Evolutionary conservation across 2,329 filamentous ascomycete genomes (phyloP).

Genomic region (Aspergillus persii): DNA sequence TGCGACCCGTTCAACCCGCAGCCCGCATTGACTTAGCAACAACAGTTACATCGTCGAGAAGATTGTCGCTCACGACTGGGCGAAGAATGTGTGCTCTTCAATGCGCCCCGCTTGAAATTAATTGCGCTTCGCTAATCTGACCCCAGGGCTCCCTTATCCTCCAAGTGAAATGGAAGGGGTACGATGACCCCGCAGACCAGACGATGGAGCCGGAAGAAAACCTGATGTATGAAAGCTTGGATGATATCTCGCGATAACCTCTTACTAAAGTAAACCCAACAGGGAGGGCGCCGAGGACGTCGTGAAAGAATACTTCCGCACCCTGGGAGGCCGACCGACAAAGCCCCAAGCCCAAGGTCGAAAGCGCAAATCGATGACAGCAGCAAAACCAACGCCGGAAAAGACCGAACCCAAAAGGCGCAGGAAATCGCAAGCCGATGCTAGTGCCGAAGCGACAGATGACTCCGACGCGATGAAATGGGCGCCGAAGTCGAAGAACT

Average conservation of each 20-base stretch:
- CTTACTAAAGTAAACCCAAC: slow-evolving; percentile 16
- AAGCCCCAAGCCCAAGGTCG: slow-evolving; percentile 20
- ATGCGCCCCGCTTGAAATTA: background rate
- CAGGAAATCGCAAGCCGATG: slow-evolving; percentile 24
- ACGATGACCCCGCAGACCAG: slow-evolving; percentile 41
- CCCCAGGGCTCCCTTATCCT: slow-evolving; percentile 38
- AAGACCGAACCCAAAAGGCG: slow-evolving; percentile 27
- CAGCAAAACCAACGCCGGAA: slow-evolving; percentile 25
- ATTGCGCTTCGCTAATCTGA: slow-evolving; percentile 18
- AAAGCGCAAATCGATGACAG: slow-evolving; percentile 36
- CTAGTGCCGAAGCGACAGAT: slow-evolving; percentile 12
- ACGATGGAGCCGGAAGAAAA: slow-evolving; percentile 49
- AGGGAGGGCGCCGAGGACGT: slow-evolving; percentile 41
- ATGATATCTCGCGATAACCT: background rate
- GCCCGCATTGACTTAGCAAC: slow-evolving; percentile 18
- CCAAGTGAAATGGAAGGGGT: slow-evolving; percentile 50
- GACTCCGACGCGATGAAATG: slow-evolving; percentile 27
- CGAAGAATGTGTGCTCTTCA: slow-evolving; percentile 33
- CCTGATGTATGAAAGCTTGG: slow-evolving; percentile 33
- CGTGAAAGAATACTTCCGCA: slow-evolving; percentile 41
- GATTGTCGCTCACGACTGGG: slow-evolving; percentile 38
- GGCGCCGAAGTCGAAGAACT: slow-evolving; percentile 41
- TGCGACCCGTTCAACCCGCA: slow-evolving; percentile 4
- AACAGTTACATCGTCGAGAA: slow-evolving; percentile 42
- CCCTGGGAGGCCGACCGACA: slow-evolving; percentile 43